Conservation (phyloP, 2,329 filamentous ascomycete species). For the Aspergillaceae sp. region DNA sequence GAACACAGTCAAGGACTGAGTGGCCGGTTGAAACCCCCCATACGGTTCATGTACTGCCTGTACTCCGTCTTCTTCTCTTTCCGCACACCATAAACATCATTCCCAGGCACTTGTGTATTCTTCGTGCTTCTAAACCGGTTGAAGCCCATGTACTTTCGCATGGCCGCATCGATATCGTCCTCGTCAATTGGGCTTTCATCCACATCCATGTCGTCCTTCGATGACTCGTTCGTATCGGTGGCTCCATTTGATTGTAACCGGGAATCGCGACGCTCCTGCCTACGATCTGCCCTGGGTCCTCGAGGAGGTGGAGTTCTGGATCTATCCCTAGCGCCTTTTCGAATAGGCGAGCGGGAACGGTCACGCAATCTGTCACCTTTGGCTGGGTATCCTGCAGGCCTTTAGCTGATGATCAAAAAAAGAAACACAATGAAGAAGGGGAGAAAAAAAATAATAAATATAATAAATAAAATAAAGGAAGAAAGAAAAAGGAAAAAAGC, state of each 20-base stretch:
- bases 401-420: no score
- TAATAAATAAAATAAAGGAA: not conserved
- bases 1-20: conserved; percentile 37
- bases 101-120: conserved; percentile 78
- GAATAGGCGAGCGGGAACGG: conserved; percentile 27
- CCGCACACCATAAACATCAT: conserved; percentile 69
- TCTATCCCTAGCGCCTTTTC: conserved; percentile 28
- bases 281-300: conserved; percentile 24
- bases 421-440: no score
- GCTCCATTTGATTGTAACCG: conserved; percentile 18
- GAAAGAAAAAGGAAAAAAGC: conserved; percentile 1
- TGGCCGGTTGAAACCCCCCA: conserved; percentile 43
- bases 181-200: conserved; percentile 43
- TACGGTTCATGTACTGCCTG: conserved; percentile 77
- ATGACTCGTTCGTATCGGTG: conserved; percentile 11
- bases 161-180: conserved; percentile 62
- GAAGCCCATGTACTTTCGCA: conserved; percentile 88
- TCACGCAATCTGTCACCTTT: conserved; percentile 29
- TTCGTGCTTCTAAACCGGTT: conserved; percentile 78
- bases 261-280: conserved; percentile 22
- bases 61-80: conserved; percentile 96
- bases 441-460: not conserved
- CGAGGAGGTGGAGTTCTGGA: conserved; percentile 32
- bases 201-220: conserved; percentile 28
- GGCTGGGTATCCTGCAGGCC: conserved; percentile 17